phyloP scores from a whole-genome alignment of 441 rosid genomes.

The Breynia disticha region DNA sequence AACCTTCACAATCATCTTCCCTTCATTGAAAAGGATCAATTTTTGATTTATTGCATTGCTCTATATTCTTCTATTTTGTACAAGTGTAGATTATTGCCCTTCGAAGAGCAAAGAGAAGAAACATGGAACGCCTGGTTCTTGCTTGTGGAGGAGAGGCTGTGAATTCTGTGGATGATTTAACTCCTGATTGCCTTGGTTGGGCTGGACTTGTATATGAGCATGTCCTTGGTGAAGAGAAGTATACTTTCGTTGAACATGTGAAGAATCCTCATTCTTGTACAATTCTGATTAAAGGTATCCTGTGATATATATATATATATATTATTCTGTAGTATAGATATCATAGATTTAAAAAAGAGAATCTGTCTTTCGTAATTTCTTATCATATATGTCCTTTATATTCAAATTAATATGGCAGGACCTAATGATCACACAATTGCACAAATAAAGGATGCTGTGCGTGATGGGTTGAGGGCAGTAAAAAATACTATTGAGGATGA shows the following conservation, averaged over 20 bases:
- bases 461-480: conserved; percentile 89
- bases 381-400: too few species aligned
- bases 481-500: conserved; percentile 95
- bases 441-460: conserved; percentile 92
- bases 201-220: conserved; percentile 96
- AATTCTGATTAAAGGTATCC: conserved; percentile 74
- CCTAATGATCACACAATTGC: conserved; percentile 97
- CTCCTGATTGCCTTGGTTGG: conserved; percentile 91
- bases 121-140: conserved; percentile 92
- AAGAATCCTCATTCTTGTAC: conserved; percentile 87
- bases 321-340: too few species aligned
- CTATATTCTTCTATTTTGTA: not conserved
- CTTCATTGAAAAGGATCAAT: too few species aligned
- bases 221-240: conserved; percentile 85
- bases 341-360: too few species aligned
- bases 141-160: conserved; percentile 98
- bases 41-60: too few species aligned
- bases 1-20: too few species aligned
- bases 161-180: conserved; percentile 77
- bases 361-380: too few species aligned
- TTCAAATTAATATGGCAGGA: conserved; percentile 38
- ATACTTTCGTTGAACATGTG: conserved; percentile 89
- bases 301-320: too few species aligned
- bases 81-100: conserved; percentile 76
- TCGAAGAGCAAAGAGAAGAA: conserved; percentile 93